Evolutionary conservation across 2,329 filamentous ascomycete species (phyloP).

Genomic region (Calonectria pteridis): DNA sequence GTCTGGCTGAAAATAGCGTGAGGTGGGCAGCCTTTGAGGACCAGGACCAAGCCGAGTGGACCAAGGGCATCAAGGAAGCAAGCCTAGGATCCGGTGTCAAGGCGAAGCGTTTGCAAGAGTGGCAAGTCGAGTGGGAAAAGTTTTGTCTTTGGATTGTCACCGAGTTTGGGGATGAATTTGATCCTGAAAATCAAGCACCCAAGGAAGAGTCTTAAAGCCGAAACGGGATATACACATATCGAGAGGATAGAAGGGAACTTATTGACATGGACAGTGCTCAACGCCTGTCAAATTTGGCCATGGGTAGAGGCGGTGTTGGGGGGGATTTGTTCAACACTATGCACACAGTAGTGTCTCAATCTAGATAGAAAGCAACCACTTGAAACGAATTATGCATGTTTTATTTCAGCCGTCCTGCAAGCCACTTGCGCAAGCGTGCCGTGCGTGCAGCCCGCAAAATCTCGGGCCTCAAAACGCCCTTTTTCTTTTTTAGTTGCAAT

Average conservation of each 20-base stretch:
- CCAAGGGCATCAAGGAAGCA: slow-evolving; percentile 78
- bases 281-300: slow-evolving; percentile 6
- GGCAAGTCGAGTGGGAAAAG: slow-evolving; percentile 85
- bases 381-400: background rate
- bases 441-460: background rate
- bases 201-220: background rate
- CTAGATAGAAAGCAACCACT: background rate
- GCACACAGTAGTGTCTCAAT: slow-evolving; percentile 7
- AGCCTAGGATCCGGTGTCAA: slow-evolving; percentile 78
- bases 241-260: background rate
- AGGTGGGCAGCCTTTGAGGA: slow-evolving; percentile 93
- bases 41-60: slow-evolving; percentile 77
- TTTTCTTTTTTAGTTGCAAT: background rate
- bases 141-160: slow-evolving; percentile 92
- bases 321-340: slow-evolving; percentile 22
- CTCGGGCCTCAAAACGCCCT: background rate
- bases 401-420: background rate
- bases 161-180: slow-evolving; percentile 78
- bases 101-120: slow-evolving; percentile 80
- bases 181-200: slow-evolving; percentile 34
- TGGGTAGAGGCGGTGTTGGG: background rate
- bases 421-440: background rate
- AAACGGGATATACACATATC: background rate
- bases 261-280: slow-evolving; percentile 9
- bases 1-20: slow-evolving; percentile 92